Evolutionary conservation across 208 protist genomes (phyloP), one percentile per base, ranked within the genome.

Genomic region (Leishmania mexicana): DNA sequence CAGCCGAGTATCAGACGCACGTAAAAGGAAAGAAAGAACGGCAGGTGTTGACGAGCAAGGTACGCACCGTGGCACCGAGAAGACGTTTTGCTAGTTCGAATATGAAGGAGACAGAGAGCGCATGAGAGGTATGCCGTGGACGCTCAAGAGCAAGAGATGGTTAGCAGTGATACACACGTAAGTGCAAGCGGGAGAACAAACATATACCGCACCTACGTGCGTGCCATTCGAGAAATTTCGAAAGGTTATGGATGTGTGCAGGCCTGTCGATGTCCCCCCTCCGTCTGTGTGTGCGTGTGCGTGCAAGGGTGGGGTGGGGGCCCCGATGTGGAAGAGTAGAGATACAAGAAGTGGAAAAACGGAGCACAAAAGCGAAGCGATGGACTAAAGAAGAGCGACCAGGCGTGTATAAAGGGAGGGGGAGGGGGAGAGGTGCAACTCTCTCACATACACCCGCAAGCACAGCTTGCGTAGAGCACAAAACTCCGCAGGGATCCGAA

Each of bases 1-100:
- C 19, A 47, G 67, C 21, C 24, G 21, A 21, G 40, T n/a, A 51
- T 47, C 67, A 31, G 35, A 58, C 3, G 3, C n/a, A 40, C n/a
- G 75, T 60, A 54, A 83, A 51, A 76, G 73, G 76, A 80, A 82
- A 77, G 57, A 79, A 68, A 83, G 76, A 74, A 65, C n/a, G n/a
- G 21, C 64, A 7, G 19, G 31, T n/a, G 62, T 57, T 31, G 62
- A 57, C 40, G 64, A 24, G 38, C 24, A 45, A 45, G 35, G 35
- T 24, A 24, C 53, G 73, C 17, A 64, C 31, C 24, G 5, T 42
- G 35, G 6, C 38, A 78, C 51, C 21, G 49, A 17, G 31, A 75
- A n/a, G 58, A 35, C 24, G 42, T 28, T 13, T 53, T 75, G 71
- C 31, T 13, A 7, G 49, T 3, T 19, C 51, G 47, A 75, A 75